These are phyloP conservation scores for Kockiozyma suomiensis DNA, from an alignment of 805 yeast genomes.

Conservation along the genomic window DNA sequence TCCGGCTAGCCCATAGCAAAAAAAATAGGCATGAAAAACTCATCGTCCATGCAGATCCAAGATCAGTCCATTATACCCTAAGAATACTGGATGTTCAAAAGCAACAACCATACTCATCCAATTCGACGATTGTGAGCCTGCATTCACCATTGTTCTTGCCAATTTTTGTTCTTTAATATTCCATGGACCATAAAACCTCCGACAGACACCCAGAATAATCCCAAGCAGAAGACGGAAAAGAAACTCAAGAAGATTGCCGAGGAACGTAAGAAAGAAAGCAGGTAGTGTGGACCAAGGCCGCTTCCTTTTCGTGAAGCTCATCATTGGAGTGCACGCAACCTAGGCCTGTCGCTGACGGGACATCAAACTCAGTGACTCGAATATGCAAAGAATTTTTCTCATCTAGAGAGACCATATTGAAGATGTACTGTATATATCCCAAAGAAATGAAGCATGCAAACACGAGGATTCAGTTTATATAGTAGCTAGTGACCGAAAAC, in stretches of 20 bases:
- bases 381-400: background rate
- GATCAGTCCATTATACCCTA: conserved; percentile 35
- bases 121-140: conserved; percentile 24
- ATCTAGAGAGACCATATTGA: background rate
- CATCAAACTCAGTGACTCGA: background rate
- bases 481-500: too few species aligned
- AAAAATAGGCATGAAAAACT: conserved; percentile 58
- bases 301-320: background rate
- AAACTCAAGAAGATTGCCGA: too few species aligned
- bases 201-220: conserved; percentile 54
- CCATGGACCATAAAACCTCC: conserved; percentile 68
- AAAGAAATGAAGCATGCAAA: too few species aligned
- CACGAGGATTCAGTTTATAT: too few species aligned
- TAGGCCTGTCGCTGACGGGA: background rate
- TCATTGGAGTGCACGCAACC: background rate
- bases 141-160: conserved; percentile 48
- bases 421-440: too few species aligned
- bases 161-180: conserved; percentile 67
- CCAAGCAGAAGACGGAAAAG: too few species aligned
- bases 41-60: conserved; percentile 58
- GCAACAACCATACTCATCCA: conserved; percentile 14
- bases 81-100: conserved; percentile 12
- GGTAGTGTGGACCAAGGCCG: background rate
- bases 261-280: background rate
- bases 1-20: conserved; percentile 71